Percentiles rank a stretch among this genome's conserved stretches.
phyloP scores from a whole-genome alignment of 164 flowering plant genomes.

The Vitis labrusca region DNA sequence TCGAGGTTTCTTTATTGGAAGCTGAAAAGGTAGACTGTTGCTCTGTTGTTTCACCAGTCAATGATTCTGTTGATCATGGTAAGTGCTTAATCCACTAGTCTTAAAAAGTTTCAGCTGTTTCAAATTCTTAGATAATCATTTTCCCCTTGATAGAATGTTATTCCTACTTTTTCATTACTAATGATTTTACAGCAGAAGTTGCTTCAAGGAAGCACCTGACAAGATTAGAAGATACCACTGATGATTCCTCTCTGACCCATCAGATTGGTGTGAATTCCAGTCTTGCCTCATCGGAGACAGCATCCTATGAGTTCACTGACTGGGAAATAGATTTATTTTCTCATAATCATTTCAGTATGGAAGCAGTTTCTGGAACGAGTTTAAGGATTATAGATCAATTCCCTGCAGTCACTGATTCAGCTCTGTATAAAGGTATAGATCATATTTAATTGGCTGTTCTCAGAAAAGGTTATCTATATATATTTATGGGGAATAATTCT shows the following conservation, averaged over 20 bases:
- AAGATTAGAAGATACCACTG: background rate
- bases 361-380: background rate
- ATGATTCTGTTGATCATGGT: conserved; percentile 1
- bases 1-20: background rate
- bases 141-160: background rate
- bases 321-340: no score
- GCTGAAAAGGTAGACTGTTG: background rate
- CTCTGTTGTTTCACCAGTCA: conserved; percentile 2
- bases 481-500: background rate
- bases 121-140: background rate
- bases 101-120: background rate
- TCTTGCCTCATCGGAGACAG: no score
- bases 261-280: no score
- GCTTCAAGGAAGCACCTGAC: background rate
- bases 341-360: background rate
- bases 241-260: background rate
- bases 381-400: background rate
- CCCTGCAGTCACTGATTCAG: background rate
- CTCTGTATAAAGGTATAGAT: background rate
- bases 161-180: background rate
- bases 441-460: background rate
- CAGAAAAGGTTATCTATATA: no score
- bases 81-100: background rate
- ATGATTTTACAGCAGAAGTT: background rate
- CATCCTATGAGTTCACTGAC: no score